Evolutionary conservation across 169 alveolate species (phyloP), one percentile per base, ranked within the genome.

Genomic region (Plasmodium gallinaceum): DNA sequence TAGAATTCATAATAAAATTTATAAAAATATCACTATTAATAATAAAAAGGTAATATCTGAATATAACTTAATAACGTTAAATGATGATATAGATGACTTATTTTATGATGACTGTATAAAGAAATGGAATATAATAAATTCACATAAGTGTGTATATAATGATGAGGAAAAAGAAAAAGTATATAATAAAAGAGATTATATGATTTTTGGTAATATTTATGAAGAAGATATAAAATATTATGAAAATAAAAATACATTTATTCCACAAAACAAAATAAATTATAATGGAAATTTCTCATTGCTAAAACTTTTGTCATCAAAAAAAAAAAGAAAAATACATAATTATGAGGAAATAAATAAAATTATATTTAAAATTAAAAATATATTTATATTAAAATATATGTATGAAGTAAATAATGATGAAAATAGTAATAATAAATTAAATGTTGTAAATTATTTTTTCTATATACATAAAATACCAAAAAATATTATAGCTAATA

Each of bases 51-150:
- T 76, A 54, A 20, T 76, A n/a, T 22, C 37, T 65, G 69, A 76
- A 42, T 76, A 64, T 54, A 76, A 62, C n/a, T 10, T 64, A 45
- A 20, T 61, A 26, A 76, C 75, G 22, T 61, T 76, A 18, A 76
- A 24, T 14, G 89, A 76, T 9, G 2, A n/a, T 9, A 16, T 65
- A 18, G 66, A 61, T n/a, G 69, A 76, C n/a, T 42, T 10, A 20
- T 76, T 76, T 39, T 76, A 48, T 62, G 68, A 65, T 18, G 70
- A 76, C 16, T 76, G 65, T 22, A 65, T 64, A 76, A 46, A 76
- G 7, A 32, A 62, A 52, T 76, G 89, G 89, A 12, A 64, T 45
- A 1, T 8, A 2, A 18, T 54, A n/a, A 18, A 37, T 16, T 24
- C 18, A 12, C 18, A 54, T 61, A 1, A 42, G 10, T 5, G 7